Percentiles rank a stretch among this genome's conserved stretches.
Conservation (phyloP, 2,329 filamentous ascomycete species). For the Paecilomyces variotii region DNA sequence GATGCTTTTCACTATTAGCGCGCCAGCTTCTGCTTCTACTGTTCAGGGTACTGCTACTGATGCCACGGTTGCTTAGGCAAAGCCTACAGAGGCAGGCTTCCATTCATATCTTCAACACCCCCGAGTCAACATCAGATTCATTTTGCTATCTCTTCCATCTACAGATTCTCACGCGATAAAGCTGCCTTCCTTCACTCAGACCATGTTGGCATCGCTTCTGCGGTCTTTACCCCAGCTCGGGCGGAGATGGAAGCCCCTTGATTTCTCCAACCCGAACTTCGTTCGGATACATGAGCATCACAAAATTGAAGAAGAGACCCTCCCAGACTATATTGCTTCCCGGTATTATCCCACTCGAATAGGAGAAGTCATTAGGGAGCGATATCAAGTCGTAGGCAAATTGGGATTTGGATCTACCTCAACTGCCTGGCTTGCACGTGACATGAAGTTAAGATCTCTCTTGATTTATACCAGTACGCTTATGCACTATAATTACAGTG, state of each 20-base stretch:
- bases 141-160: too few species aligned
- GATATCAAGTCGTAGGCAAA: conserved; percentile 29
- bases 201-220: conserved; percentile 11
- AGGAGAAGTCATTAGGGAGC: conserved; percentile 19
- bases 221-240: conserved; percentile 15
- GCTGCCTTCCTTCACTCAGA: neutral
- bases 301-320: conserved; percentile 24
- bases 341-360: conserved; percentile 21
- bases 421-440: conserved; percentile 14
- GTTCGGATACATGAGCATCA: conserved; percentile 13
- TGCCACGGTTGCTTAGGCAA: too few species aligned
- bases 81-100: too few species aligned
- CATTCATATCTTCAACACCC: too few species aligned
- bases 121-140: too few species aligned
- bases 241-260: conserved; percentile 23
- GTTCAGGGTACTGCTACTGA: too few species aligned
- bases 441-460: too few species aligned
- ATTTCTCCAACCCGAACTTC: conserved; percentile 23
- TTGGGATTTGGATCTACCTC: conserved; percentile 29
- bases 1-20: too few species aligned
- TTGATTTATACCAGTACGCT: too few species aligned
- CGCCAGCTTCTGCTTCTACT: too few species aligned
- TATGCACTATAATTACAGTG: conserved; percentile 7
- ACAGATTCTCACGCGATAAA: too few species aligned
- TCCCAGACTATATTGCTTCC: conserved; percentile 15